Evolutionary conservation across 768 basidiomycete genomes (phyloP), one percentile per base, ranked within the genome.

Genomic region (Boletales sp.): DNA sequence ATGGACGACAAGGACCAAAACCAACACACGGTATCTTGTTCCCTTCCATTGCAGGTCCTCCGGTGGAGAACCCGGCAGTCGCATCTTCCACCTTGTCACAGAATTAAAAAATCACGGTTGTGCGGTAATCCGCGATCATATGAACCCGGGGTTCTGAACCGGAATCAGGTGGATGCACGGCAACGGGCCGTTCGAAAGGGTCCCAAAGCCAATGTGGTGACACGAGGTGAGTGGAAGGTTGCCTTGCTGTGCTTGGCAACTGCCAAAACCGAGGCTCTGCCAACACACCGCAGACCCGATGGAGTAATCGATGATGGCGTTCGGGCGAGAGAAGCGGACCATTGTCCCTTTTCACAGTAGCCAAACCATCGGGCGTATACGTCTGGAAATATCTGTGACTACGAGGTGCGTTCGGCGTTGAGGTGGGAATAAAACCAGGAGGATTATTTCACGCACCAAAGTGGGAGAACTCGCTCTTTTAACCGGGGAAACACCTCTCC

Each of bases 21-120:
- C 25, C n/a, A 38, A 14, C 18, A 38, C 8, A 38, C 37, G 17
- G 21, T 28, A 28, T 5, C 25, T 28, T 28, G 25, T 5, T 28
- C 25, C 18, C 30, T 41, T 42, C 52, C 43, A 37, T 58, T 46
- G n/a, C 45, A 50, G 15, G 28, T 36, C 28, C n/a, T 28, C 25
- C 15, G 48, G 44, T 53, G 48, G 48, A 55, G 62, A 51, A 6
- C 13, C 38, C 37, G 8, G 25, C 25, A 28, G 25, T 4, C 37
- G 48, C 41, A 51, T 51, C 45, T 50, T 49, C 41, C 42, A 40
- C 46, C 34, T 38, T 41, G 36, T 52, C 54, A 46, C 38, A 50
- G 51, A 33, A 65, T 62, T 56, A 65, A 65, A 57, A 60, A 46
- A 43, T 48, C 11, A 43, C 46, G 57, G 50, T 36, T 5, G 45